Conservation (phyloP, 768 basidiomycete genomes). For the Pholiota microspora region DNA sequence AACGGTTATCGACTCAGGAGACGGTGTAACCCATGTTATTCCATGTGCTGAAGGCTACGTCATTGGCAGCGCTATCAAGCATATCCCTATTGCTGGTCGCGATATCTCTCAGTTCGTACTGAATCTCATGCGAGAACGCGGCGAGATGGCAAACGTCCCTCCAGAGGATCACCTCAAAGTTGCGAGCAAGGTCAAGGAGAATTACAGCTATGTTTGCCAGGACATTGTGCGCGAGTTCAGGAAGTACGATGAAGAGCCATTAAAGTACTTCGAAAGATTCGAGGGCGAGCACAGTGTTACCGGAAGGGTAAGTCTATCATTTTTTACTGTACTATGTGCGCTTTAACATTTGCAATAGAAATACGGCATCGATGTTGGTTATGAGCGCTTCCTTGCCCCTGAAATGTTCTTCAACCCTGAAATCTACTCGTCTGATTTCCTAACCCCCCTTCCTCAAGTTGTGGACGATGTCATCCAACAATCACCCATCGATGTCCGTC, state of each 20-base stretch:
- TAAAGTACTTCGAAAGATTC: slow-evolving; percentile 91
- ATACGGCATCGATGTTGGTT: slow-evolving; percentile 93
- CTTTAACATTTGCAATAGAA: slow-evolving; percentile 46
- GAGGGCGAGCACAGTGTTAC: slow-evolving; percentile 94
- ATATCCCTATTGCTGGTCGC: slow-evolving; percentile 97
- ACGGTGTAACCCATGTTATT: slow-evolving; percentile 99
- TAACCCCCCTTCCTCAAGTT: slow-evolving; percentile 93
- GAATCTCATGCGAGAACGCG: slow-evolving; percentile 92
- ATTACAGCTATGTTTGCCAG: slow-evolving; percentile 97
- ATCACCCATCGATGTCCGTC: slow-evolving; percentile 94
- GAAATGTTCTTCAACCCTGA: slow-evolving; percentile 99
- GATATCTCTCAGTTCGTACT: slow-evolving; percentile 97
- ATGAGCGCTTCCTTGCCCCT: slow-evolving; percentile 98
- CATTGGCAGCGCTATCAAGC: slow-evolving; percentile 98
- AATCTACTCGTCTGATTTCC: slow-evolving; percentile 95
- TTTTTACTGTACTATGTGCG: background rate
- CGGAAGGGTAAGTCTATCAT: slow-evolving; percentile 60
- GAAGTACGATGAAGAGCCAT: slow-evolving; percentile 96
- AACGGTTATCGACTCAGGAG: slow-evolving; percentile 98
- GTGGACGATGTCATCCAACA: slow-evolving; percentile 95
- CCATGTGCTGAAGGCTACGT: slow-evolving; percentile 97
- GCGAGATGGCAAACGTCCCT: slow-evolving; percentile 86
- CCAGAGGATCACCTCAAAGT: slow-evolving; percentile 93
- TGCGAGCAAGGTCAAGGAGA: slow-evolving; percentile 95
- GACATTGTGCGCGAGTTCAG: slow-evolving; percentile 99